Percentiles rank a stretch among this genome's conserved stretches.
These are phyloP conservation scores for Macrophomina tecta DNA, from an alignment of 2,329 filamentous ascomycete genomes.

Conservation along the genomic window DNA sequence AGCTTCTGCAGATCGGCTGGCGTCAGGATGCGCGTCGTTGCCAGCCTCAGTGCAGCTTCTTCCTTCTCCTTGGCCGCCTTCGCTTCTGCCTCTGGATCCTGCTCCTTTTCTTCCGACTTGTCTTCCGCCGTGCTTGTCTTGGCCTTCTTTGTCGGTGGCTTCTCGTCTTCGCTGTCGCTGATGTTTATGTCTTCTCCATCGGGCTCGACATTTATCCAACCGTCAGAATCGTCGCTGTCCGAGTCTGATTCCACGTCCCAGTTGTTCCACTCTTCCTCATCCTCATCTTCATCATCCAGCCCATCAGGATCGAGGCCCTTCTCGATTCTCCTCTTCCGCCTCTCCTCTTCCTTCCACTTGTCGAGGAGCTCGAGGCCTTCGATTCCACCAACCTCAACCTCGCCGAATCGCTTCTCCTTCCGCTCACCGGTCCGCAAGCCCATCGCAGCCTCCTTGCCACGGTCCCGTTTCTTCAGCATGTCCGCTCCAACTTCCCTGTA, in stretches of 20 bases:
- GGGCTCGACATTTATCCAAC: constrained; percentile 89
- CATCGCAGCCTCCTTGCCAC: constrained; percentile 90
- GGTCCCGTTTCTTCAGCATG: constrained; percentile 85
- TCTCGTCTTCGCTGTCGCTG: constrained; percentile 75
- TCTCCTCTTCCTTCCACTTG: constrained; percentile 92
- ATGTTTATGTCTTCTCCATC: constrained; percentile 78
- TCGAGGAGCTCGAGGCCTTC: constrained; percentile 91
- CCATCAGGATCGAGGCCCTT: constrained; percentile 69
- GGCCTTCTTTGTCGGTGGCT: constrained; percentile 69
- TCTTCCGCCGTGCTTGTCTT: constrained; percentile 56
- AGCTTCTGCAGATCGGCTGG: constrained; percentile 96
- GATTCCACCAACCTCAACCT: constrained; percentile 82
- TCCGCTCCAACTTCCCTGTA: constrained; percentile 92
- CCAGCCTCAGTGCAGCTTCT: constrained; percentile 67
- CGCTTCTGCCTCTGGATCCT: constrained; percentile 50
- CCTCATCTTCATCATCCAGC: constrained; percentile 65
- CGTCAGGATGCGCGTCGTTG: constrained; percentile 92
- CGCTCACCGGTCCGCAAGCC: constrained; percentile 76
- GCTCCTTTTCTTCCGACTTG: constrained; percentile 45
- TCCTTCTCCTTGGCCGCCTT: constrained; percentile 41
- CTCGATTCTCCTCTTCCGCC: constrained; percentile 72
- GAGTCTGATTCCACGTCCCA: constrained; percentile 66
- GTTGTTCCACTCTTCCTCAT: constrained; percentile 62
- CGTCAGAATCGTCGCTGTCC: constrained; percentile 76
- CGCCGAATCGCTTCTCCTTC: constrained; percentile 80